Percentiles rank a stretch among this genome's conserved stretches.
Conservation (phyloP, 176 grass and related monocot species). For the Saccharum spontaneum region DNA sequence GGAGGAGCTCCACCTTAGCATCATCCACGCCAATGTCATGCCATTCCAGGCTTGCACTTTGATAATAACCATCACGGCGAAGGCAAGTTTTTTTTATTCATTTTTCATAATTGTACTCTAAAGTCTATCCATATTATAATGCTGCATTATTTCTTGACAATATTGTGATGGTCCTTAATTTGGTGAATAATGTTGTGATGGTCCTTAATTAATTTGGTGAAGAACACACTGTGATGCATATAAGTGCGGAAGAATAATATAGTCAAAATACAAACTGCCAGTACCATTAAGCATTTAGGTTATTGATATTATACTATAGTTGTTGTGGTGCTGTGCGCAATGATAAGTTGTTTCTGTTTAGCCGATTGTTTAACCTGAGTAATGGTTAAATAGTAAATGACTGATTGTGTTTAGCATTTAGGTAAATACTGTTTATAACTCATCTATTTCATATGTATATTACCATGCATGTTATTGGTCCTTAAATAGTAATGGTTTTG, state of each 20-base stretch:
- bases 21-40: slow-evolving; percentile 63
- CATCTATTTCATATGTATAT: background rate
- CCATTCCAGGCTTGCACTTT: slow-evolving; percentile 44
- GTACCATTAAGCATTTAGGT: background rate
- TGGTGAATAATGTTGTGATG: background rate
- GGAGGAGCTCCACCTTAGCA: slow-evolving; percentile 48
- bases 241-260: background rate
- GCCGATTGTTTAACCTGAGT: no score
- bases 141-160: background rate
- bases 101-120: background rate
- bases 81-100: slow-evolving; percentile 47
- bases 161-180: background rate
- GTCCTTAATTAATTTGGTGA: background rate
- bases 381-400: background rate
- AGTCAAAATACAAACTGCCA: background rate
- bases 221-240: background rate
- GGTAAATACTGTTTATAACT: background rate
- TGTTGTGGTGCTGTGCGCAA: background rate
- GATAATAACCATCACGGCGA: slow-evolving; percentile 55
- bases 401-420: background rate
- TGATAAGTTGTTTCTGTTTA: no score
- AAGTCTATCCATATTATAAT: background rate
- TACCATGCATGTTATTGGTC: no score
- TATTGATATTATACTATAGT: background rate
- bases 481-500: no score